Percentiles rank a stretch among this genome's conserved stretches.
These are phyloP conservation scores for Rubia balearica DNA, from an alignment of 305 asterid species.

Conservation along the genomic window DNA sequence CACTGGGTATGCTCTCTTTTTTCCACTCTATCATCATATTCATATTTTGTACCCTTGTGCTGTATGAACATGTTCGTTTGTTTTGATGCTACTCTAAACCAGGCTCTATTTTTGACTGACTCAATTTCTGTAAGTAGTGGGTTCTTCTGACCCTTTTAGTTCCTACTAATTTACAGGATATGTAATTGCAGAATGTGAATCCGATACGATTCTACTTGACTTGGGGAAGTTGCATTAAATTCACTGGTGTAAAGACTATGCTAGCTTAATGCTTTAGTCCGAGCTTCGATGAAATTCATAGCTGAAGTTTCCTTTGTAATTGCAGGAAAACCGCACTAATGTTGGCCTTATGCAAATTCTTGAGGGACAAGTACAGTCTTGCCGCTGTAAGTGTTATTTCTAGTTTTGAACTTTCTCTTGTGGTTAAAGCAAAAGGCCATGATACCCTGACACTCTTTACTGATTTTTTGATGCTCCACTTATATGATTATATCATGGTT, in stretches of 20 bases:
- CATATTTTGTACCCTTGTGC: background rate
- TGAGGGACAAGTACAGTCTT: constrained; percentile 83
- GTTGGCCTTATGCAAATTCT: constrained; percentile 71
- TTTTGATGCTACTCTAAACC: background rate
- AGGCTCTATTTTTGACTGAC: background rate
- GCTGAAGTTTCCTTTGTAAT: constrained; percentile 13
- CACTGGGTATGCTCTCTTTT: constrained; percentile 51
- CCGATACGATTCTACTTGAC: background rate
- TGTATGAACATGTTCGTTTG: background rate
- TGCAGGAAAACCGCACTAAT: constrained; percentile 89
- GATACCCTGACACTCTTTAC: background rate
- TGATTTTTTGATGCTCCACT: background rate
- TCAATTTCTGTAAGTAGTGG: background rate
- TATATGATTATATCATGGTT: background rate
- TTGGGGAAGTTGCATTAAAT: background rate
- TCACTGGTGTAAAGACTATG: background rate
- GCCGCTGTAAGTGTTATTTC: constrained; percentile 64
- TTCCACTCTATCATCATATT: background rate
- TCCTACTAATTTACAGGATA: background rate
- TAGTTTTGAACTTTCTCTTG: background rate
- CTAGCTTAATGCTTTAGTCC: background rate
- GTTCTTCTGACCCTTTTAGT: background rate
- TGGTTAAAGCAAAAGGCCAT: background rate
- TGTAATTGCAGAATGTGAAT: background rate
- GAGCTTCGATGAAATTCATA: constrained; percentile 1